Evolutionary conservation across 768 basidiomycete species (phyloP).

Genomic region (Suillus sp.): DNA sequence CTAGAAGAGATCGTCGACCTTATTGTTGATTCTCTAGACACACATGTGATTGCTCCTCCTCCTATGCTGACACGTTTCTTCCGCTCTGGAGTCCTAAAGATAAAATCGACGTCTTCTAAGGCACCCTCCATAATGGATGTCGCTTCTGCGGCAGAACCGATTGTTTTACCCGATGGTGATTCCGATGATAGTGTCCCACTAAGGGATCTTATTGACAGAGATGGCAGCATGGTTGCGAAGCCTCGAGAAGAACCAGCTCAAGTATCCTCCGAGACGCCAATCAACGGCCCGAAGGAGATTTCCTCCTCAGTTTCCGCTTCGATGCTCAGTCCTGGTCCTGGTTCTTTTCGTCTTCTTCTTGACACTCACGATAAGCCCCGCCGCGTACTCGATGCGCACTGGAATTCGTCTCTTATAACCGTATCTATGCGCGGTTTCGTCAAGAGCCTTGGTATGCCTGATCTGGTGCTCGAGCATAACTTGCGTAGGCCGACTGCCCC

Average conservation of each 20-base stretch:
- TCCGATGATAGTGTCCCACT: neutral
- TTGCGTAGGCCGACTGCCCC: constrained; percentile 26
- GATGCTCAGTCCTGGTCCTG: constrained; percentile 2
- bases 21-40: constrained; percentile 10
- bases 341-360: constrained; percentile 21
- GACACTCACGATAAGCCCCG: constrained; percentile 43
- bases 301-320: neutral
- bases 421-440: constrained; percentile 45
- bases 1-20: constrained; percentile 16
- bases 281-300: neutral
- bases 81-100: constrained; percentile 27
- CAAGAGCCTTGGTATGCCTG: constrained; percentile 29
- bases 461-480: constrained; percentile 20
- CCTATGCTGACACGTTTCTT: constrained; percentile 24
- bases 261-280: neutral
- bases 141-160: neutral
- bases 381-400: constrained; percentile 32
- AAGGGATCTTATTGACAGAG: neutral
- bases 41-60: constrained; percentile 12
- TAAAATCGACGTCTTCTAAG: constrained; percentile 16
- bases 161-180: neutral
- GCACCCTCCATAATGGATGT: neutral
- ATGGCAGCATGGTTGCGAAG: neutral
- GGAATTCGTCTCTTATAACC: constrained; percentile 24
- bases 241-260: neutral